Base-by-base conservation (phyloP, 768 basidiomycete genomes). In the Pleurotus tuoliensis region DNA sequence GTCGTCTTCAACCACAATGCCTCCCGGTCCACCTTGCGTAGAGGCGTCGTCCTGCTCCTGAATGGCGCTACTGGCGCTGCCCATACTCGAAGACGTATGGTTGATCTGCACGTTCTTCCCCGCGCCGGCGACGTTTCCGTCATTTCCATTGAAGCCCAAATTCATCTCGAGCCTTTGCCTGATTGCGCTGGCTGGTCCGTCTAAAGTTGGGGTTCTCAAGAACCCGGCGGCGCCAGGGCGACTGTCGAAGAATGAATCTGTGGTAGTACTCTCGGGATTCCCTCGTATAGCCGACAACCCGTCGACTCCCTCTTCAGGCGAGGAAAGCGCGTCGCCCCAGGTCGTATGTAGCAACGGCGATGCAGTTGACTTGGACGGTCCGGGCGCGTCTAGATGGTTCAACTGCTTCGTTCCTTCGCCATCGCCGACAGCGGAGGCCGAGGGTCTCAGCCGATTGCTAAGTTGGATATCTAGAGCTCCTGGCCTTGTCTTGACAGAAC, bases 1-100 rank as follows among this genome's bases (percentile, higher is more conserved):
- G 11, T 78, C 76, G 47, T 81, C 79, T 18, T 78, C 77, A 5
- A 80, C 68, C 0, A 79, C 75, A 51, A 81, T 76, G 16, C 72
- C 63, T 41, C 65, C 65, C 59, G 59, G 47, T 61, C 69, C 12
- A 3, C n/a, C 41, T 7, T 16, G 7, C n/a, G 41, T 43, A 25
- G 39, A 4, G 30, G 11, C 30, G 11, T 48, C 61, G 9, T 51
- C 57, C 11, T 56, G 58, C 24, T 30, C 52, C 13, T 51, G 56
- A 45, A 11, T 37, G 25, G 43, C 58, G 15, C 46, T 45, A 3
- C 48, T 56, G 39, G 52, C 61, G 25, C 56, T 58, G 8, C 50
- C 55, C 13, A 61, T 62, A 12, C 46, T 54, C 34, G 57, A 61
- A 34, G 30, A 34, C 30, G 30, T 34, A 34, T 34, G 30, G 8